Evolutionary conservation across 768 basidiomycete species (phyloP).

Genomic region (Asterophora parasitica): DNA sequence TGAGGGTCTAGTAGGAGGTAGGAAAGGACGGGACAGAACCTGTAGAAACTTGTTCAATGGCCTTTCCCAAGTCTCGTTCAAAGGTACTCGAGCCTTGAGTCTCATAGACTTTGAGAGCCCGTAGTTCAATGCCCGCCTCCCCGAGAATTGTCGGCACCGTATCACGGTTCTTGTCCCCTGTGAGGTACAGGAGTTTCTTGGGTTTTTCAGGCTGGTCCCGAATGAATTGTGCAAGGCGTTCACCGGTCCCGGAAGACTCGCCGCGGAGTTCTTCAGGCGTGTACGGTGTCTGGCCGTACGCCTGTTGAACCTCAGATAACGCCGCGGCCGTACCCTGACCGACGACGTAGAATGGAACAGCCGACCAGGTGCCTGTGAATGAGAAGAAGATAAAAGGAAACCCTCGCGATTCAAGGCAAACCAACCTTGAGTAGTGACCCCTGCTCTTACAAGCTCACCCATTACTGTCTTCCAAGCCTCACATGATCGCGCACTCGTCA

Average conservation of each 20-base stretch:
- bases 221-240: constrained; percentile 63
- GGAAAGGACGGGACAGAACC: constrained; percentile 13
- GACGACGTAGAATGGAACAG: constrained; percentile 73
- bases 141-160: constrained; percentile 50
- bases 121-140: constrained; percentile 39
- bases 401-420: not conserved
- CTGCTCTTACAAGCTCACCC: constrained; percentile 14
- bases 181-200: constrained; percentile 61
- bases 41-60: constrained; percentile 21
- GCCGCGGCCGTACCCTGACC: constrained; percentile 58
- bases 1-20: constrained; percentile 1
- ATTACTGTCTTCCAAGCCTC: constrained; percentile 62
- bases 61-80: constrained; percentile 34
- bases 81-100: constrained; percentile 57
- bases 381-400: constrained; percentile 4
- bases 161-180: constrained; percentile 84
- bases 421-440: constrained; percentile 10
- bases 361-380: constrained; percentile 42
- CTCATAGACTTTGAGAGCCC: constrained; percentile 61
- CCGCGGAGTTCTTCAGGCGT: constrained; percentile 33
- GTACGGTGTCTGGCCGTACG: constrained; percentile 19
- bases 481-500: constrained; percentile 76
- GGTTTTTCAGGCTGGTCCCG: constrained; percentile 28
- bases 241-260: constrained; percentile 60
- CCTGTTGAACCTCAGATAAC: constrained; percentile 32